Conservation (phyloP, 331 rosid species). For the Spiraea crenata region DNA sequence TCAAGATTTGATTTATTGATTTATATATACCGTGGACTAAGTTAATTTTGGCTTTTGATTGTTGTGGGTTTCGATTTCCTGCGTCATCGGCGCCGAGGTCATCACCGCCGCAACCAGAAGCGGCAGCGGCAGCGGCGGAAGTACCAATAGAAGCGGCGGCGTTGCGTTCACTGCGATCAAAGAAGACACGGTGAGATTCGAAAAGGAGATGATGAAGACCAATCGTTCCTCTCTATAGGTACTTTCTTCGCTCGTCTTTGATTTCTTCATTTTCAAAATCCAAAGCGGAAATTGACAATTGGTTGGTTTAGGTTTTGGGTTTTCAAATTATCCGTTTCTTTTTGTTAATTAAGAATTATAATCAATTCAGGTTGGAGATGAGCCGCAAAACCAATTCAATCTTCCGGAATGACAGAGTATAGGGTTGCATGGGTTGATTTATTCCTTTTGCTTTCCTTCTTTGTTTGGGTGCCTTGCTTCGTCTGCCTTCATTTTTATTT, state of each 20-base stretch:
- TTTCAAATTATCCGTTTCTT: too few relatives aligned
- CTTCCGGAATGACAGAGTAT: too few relatives aligned
- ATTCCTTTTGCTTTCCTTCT: not conserved
- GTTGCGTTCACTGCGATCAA: conserved; percentile 64
- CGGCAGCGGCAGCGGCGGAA: conserved; percentile 20
- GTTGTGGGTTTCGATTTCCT: conserved; percentile 28
- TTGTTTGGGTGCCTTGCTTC: not conserved
- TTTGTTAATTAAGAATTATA: conserved; percentile 38
- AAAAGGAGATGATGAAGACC: too few relatives aligned
- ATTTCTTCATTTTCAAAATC: not conserved
- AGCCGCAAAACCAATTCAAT: too few relatives aligned
- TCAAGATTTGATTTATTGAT: too few relatives aligned
- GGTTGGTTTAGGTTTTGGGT: not conserved
- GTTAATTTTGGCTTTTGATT: too few relatives aligned
- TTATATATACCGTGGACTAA: too few relatives aligned
- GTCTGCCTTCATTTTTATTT: not conserved
- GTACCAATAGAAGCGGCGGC: conserved; percentile 19
- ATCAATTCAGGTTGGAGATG: conserved; percentile 52
- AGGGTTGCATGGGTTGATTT: not conserved
- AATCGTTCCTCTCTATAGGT: too few relatives aligned
- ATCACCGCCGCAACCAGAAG: conserved; percentile 24
- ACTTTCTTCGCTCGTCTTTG: not conserved
- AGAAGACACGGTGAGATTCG: conserved; percentile 50
- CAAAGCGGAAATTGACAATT: not conserved
- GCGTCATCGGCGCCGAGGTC: conserved; percentile 33